These are phyloP conservation scores for Powellomyces hirtus DNA, from an alignment of 192 early-diverging fungal genomes.

Conservation along the genomic window DNA sequence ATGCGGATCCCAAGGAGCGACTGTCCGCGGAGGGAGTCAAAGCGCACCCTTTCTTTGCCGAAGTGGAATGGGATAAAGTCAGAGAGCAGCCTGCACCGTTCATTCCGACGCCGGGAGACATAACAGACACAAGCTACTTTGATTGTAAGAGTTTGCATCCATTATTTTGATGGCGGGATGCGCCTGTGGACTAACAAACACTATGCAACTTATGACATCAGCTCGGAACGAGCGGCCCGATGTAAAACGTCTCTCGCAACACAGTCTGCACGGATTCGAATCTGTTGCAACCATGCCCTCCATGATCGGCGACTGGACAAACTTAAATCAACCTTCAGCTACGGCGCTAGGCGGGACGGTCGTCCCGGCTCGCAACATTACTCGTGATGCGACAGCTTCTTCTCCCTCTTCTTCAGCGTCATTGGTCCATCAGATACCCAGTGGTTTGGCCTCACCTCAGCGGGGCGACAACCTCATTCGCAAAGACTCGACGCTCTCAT, in stretches of 20 bases:
- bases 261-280: slow-evolving; percentile 19
- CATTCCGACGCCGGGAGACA: slow-evolving; percentile 75
- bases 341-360: not conserved
- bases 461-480: too few relatives aligned
- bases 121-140: slow-evolving; percentile 91
- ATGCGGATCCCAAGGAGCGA: slow-evolving; percentile 68
- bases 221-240: slow-evolving; percentile 75
- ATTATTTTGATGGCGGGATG: not conserved
- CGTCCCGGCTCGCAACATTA: not conserved
- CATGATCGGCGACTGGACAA: not conserved
- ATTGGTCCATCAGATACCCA: too few relatives aligned
- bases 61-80: slow-evolving; percentile 75
- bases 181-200: not conserved
- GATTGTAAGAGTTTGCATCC: slow-evolving; percentile 56
- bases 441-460: too few relatives aligned
- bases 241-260: slow-evolving; percentile 66
- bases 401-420: not conserved
- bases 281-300: not conserved
- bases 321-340: not conserved
- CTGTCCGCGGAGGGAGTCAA: slow-evolving; percentile 66
- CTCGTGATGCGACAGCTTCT: not conserved
- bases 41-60: slow-evolving; percentile 69
- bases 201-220: slow-evolving; percentile 19
- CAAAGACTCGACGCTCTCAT: slow-evolving; percentile 11
- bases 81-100: slow-evolving; percentile 79